Evolutionary conservation across 1,284 basidiomycete genomes (phyloP).

Genomic region (Irpex rosettiformis): DNA sequence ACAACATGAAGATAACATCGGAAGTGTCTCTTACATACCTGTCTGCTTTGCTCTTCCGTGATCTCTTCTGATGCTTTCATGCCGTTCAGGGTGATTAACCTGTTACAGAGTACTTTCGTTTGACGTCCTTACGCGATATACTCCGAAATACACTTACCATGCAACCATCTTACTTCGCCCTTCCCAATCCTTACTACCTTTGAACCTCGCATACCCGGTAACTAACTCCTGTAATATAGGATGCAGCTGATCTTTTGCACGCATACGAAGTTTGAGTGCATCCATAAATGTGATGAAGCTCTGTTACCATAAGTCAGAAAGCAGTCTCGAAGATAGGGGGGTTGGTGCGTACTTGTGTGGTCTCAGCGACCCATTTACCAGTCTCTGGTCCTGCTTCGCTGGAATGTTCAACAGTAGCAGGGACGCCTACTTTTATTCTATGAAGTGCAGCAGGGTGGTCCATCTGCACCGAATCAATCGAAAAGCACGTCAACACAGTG

Average conservation of each 20-base stretch:
- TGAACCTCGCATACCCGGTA: conserved; percentile 88
- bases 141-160: conserved; percentile 79
- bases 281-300: conserved; percentile 99
- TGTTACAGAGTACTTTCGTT: conserved; percentile 27
- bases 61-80: conserved; percentile 98
- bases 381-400: conserved; percentile 82
- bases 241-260: conserved; percentile 96
- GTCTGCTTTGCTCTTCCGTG: conserved; percentile 91
- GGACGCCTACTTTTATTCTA: conserved; percentile 88
- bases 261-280: conserved; percentile 86
- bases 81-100: conserved; percentile 94
- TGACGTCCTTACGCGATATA: no score
- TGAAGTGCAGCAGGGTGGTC: conserved; percentile 92
- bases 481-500: conserved; percentile 1
- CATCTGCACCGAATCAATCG: conserved; percentile 55
- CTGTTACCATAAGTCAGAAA: conserved; percentile 35
- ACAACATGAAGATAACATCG: not conserved
- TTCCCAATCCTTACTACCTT: conserved; percentile 92
- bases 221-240: conserved; percentile 94
- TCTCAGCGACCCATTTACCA: conserved; percentile 98
- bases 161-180: conserved; percentile 90
- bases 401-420: conserved; percentile 94
- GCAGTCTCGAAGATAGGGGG: not conserved
- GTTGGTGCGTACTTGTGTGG: conserved; percentile 77
- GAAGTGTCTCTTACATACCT: conserved; percentile 44